Evolutionary conservation across 78 protist species (phyloP).

Genomic region (Neovahlkampfia damariscottae): DNA sequence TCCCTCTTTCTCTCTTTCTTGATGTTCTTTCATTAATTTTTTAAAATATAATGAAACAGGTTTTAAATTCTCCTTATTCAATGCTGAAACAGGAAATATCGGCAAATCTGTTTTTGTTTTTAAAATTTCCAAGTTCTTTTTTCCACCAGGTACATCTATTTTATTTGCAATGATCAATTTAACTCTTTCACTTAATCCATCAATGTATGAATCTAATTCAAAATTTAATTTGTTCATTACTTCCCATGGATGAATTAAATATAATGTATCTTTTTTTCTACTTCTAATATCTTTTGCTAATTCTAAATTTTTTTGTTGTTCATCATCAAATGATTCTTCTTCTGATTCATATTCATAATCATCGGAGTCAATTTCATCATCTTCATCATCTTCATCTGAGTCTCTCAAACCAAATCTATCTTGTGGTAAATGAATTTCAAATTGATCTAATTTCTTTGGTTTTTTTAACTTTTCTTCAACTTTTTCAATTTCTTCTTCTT

Average conservation of each 20-base stretch:
- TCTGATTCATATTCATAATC: too few relatives aligned
- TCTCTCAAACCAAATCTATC: too few relatives aligned
- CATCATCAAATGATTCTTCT: too few relatives aligned
- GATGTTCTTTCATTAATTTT: neutral
- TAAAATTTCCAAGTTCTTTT: conserved; percentile 3
- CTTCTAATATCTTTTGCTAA: too few relatives aligned
- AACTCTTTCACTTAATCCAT: neutral
- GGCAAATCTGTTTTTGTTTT: conserved; percentile 1
- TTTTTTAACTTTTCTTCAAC: too few relatives aligned
- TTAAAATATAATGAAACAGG: neutral
- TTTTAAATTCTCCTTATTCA: neutral
- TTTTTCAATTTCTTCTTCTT: too few relatives aligned
- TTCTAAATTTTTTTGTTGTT: too few relatives aligned
- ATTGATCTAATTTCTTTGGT: too few relatives aligned
- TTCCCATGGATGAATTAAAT: conserved; percentile 9
- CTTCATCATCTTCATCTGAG: neutral
- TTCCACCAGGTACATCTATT: conserved; percentile 14
- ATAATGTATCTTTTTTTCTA: too few relatives aligned
- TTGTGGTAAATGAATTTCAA: too few relatives aligned
- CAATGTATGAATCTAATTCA: conserved; percentile 7
- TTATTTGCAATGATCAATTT: conserved; percentile 14
- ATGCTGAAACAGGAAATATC: neutral
- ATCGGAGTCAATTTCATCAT: neutral
- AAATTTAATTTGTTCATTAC: neutral
- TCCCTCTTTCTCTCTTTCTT: too few relatives aligned